phyloP scores from a whole-genome alignment of 495 filamentous ascomycete genomes.

The Coniosporium apollinis region DNA sequence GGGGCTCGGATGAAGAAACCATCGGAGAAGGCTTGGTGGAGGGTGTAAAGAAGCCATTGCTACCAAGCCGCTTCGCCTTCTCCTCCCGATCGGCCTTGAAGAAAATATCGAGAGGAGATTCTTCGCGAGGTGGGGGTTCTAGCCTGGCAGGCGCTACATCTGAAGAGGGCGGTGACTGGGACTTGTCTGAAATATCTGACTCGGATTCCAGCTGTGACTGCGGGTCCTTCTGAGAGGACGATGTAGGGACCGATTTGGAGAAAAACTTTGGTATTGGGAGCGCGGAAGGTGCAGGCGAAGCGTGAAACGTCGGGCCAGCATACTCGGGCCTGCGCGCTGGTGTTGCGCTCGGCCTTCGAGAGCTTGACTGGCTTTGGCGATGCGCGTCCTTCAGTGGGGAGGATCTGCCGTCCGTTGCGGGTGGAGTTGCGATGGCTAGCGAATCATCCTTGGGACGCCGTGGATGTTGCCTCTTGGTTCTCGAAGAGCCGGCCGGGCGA shows the following conservation, averaged over 20 bases:
- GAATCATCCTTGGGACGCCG: no score
- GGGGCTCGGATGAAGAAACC: neutral
- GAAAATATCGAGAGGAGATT: slow-evolving; percentile 73
- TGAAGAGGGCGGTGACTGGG: slow-evolving; percentile 10
- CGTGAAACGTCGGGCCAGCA: slow-evolving; percentile 88
- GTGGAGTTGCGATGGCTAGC: no score
- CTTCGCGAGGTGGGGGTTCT: slow-evolving; percentile 28
- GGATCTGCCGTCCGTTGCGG: neutral
- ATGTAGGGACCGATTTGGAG: slow-evolving; percentile 60
- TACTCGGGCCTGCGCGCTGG: slow-evolving; percentile 47
- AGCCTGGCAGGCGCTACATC: slow-evolving; percentile 23
- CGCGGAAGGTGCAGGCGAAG: slow-evolving; percentile 82
- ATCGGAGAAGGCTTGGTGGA: slow-evolving; percentile 10
- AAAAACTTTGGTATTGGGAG: slow-evolving; percentile 87
- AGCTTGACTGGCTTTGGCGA: no score
- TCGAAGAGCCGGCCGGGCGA: no score
- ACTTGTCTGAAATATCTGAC: slow-evolving; percentile 14
- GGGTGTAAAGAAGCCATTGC: slow-evolving; percentile 11
- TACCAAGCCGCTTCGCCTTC: slow-evolving; percentile 32
- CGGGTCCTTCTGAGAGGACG: slow-evolving; percentile 25
- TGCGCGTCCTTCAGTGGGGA: neutral
- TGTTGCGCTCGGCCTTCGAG: no score
- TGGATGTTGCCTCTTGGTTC: no score
- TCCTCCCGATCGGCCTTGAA: slow-evolving; percentile 74
- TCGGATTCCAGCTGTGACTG: slow-evolving; percentile 29